Base-by-base conservation (phyloP, 345 rosid genomes). In the Bretschneidera sinensis region DNA sequence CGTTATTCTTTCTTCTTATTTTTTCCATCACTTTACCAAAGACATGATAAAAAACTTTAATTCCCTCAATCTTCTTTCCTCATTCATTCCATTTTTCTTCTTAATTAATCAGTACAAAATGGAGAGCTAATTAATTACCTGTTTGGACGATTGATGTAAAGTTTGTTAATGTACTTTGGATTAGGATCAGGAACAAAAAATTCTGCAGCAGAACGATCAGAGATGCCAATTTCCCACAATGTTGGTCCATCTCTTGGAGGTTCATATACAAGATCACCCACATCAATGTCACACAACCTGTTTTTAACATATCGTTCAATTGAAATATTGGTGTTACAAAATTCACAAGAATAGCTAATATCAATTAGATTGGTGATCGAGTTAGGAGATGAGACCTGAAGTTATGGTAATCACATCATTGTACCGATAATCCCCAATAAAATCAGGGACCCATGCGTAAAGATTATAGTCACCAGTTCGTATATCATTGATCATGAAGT, bases 191-290 rank as follows among this genome's bases (percentile, higher is more conserved):
- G 97, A 33, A 89, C 51, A 22, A 74, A 87, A 68, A 85, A 92
- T 54, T 86, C 88, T 11, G 83, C 81, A 0, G 95, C 95, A 17
- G 96, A 73, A 20, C 95, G 81, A 63, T 87, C 83, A 5, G 97
- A 94, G 43, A 76, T 51, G 14, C 97, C 98, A 18, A 92, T 89
- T 68, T 92, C 98, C 98, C 97, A 92, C 66, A 89, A 19, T 0
- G 97, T 92, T 0, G 97, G 94, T 1, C 98, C 97, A 23, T 83
- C 71, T 68, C 96, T 76, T 8, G 81, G 88, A 23, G 97, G 96
- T 28, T 83, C 76, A 63, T 71, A 84, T 0, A 80, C 74, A 13
- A 85, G 63, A 54, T 77, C 65, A 24, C 88, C 85, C 71, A 80
- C 11, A 35, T 84, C 79, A 17, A 84, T 78, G 31, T 72, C 75